These are phyloP conservation scores for Chlorociboria aeruginascens DNA, from an alignment of 495 filamentous ascomycete genomes.

Conservation along the genomic window DNA sequence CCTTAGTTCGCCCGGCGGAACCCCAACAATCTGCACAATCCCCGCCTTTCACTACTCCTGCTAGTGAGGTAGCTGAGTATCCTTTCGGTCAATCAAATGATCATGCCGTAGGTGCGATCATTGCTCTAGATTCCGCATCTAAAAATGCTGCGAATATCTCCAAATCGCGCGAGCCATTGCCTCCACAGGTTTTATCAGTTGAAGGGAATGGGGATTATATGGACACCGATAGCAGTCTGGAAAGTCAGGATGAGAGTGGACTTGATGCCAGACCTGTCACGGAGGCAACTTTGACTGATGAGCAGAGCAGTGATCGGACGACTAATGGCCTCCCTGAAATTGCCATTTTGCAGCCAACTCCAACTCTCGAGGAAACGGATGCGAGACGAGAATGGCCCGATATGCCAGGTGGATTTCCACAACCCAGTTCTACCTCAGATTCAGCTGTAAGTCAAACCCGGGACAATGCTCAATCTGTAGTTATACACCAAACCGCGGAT, in stretches of 20 bases:
- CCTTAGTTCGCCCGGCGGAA: slow-evolving; percentile 38
- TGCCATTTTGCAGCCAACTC: slow-evolving; percentile 28
- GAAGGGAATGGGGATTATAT: slow-evolving; percentile 33
- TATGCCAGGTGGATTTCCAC: slow-evolving; percentile 24
- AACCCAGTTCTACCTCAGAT: slow-evolving; percentile 16
- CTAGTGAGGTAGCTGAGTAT: slow-evolving; percentile 13
- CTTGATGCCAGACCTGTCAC: no score
- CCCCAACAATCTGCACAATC: slow-evolving; percentile 3
- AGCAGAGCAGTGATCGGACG: not conserved
- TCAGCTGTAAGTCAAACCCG: slow-evolving; percentile 17
- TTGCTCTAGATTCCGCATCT: slow-evolving; percentile 38
- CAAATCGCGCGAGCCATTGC: slow-evolving; percentile 43
- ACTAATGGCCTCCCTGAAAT: slow-evolving; percentile 29
- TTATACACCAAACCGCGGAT: slow-evolving; percentile 12
- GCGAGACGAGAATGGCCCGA: slow-evolving; percentile 21
- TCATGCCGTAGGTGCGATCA: slow-evolving; percentile 45
- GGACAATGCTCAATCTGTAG: slow-evolving; percentile 2
- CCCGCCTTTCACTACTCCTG: slow-evolving; percentile 16
- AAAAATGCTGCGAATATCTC: slow-evolving; percentile 35
- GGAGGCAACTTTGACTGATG: no score
- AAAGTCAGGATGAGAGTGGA: no score
- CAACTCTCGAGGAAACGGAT: slow-evolving; percentile 26
- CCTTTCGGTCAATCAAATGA: slow-evolving; percentile 45
- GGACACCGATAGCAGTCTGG: slow-evolving; percentile 4
- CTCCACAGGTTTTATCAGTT: slow-evolving; percentile 53